Percentiles rank a stretch among this genome's conserved stretches.
These are phyloP conservation scores for Globisporangium sylvaticum DNA, from an alignment of 352 stramenopile genomes.

Conservation along the genomic window DNA sequence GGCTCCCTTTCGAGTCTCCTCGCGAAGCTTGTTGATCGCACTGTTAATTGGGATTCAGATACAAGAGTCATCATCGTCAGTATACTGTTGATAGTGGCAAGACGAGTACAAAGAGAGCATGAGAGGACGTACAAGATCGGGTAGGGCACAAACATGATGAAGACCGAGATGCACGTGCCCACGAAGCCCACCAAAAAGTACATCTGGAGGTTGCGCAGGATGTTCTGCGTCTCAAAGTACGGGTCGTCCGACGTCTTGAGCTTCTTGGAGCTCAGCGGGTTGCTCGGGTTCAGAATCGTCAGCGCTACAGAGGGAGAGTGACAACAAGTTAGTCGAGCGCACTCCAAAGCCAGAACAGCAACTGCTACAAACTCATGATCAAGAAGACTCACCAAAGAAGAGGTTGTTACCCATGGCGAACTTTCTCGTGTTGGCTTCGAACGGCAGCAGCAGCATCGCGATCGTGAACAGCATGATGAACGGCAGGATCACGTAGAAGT, in stretches of 20 bases:
- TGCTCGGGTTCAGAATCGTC: constrained; percentile 70
- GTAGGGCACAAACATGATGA: constrained; percentile 76
- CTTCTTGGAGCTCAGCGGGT: constrained; percentile 38
- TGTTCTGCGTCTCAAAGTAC: constrained; percentile 56
- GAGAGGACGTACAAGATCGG: constrained; percentile 64
- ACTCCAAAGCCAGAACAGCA: background rate
- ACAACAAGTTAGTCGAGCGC: too few relatives aligned
- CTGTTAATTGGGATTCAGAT: constrained; percentile 15
- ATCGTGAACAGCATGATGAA: constrained; percentile 78
- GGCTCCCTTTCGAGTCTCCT: constrained; percentile 41
- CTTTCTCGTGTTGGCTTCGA: constrained; percentile 85
- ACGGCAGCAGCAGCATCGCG: constrained; percentile 52
- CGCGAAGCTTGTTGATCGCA: constrained; percentile 50
- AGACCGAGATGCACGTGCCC: constrained; percentile 59
- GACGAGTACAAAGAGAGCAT: too few relatives aligned
- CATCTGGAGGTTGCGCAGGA: constrained; percentile 66
- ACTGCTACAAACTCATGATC: too few relatives aligned
- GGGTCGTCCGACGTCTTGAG: constrained; percentile 45
- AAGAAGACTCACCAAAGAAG: constrained; percentile 57
- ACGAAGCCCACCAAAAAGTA: constrained; percentile 76
- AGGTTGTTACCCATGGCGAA: constrained; percentile 80
- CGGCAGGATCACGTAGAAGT: constrained; percentile 67
- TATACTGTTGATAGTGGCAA: background rate
- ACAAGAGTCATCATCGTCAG: background rate
- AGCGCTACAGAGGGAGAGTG: constrained; percentile 30